Evolutionary conservation across 441 rosid genomes (phyloP), one percentile per base, ranked within the genome.

Genomic region (Populus tomentosa): DNA sequence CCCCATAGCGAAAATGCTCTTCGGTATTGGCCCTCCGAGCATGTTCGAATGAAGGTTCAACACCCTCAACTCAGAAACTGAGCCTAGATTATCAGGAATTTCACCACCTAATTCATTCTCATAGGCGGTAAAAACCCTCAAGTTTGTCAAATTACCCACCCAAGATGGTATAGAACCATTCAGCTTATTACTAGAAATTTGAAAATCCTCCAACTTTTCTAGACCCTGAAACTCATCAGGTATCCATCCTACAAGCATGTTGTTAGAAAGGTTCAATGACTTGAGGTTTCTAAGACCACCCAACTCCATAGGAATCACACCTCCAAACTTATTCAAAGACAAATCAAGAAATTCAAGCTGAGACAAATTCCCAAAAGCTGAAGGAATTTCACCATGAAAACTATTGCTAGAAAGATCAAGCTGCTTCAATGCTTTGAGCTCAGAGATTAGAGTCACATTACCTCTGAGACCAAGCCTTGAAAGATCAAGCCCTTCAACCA

Each of bases 11-110:
- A 95, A 95, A 69, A 93, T 74, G 81, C 92, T 89, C 79, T 83
- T 75, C 13, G 99, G 99, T 70, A 95, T 88, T 71, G 86, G 66
- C 83, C 98, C 98, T n/a, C 79, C 87, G 20, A 95, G 92, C 79
- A 77, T 83, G 81, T 95, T 95, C 0, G 99, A 93, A 74, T 95
- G 99, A 80, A 95, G 97, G 86, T 95, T 95, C 85, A 95, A 82
- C 84, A 88, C 84, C 72, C 83, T 86, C 80, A 95, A 79, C 67
- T 91, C 91, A 63, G 97, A 92, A 80, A 82, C 84, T 1, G 74
- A 82, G 64, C 99, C 99, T 68, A 95, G 82, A 81, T 85, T 88
- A 59, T 83, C 86, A 0, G 97, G 98, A 79, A 95, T 90, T 75
- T 87, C 89, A 75, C 97, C 97, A 5, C 73, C 84, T 53, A 95